phyloP scores from a whole-genome alignment of 2,329 filamentous ascomycete species.

The Apiospora aurea region DNA sequence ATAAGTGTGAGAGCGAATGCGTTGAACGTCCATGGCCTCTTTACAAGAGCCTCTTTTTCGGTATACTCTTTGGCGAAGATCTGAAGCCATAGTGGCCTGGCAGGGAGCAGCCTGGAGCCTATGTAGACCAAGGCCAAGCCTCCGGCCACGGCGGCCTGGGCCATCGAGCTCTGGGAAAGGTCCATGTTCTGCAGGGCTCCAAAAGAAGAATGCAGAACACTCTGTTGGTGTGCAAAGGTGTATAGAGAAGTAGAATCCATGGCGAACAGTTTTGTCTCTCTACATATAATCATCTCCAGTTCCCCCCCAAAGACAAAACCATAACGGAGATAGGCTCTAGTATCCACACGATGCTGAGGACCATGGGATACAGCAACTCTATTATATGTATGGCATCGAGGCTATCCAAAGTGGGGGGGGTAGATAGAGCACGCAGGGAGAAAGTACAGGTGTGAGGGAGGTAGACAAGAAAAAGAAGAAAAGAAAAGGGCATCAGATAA shows the following conservation, averaged over 20 bases:
- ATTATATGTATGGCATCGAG: background rate
- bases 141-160: constrained; percentile 41
- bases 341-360: background rate
- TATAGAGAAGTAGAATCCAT: background rate
- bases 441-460: background rate
- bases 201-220: background rate
- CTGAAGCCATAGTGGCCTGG: constrained; percentile 49
- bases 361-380: background rate
- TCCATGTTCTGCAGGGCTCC: background rate
- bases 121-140: constrained; percentile 41
- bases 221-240: background rate
- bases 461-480: background rate
- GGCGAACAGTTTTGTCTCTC: background rate
- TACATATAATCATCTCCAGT: background rate
- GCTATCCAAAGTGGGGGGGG: background rate
- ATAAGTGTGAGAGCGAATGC: constrained; percentile 45
- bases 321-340: background rate
- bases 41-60: background rate
- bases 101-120: constrained; percentile 35
- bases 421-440: background rate
- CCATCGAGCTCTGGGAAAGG: constrained; percentile 33
- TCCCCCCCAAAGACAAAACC: background rate
- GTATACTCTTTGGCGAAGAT: constrained; percentile 51
- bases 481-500: background rate
- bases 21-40: constrained; percentile 47